Evolutionary conservation across 352 stramenopile genomes (phyloP).

Genomic region (Phytopythium sindhum): DNA sequence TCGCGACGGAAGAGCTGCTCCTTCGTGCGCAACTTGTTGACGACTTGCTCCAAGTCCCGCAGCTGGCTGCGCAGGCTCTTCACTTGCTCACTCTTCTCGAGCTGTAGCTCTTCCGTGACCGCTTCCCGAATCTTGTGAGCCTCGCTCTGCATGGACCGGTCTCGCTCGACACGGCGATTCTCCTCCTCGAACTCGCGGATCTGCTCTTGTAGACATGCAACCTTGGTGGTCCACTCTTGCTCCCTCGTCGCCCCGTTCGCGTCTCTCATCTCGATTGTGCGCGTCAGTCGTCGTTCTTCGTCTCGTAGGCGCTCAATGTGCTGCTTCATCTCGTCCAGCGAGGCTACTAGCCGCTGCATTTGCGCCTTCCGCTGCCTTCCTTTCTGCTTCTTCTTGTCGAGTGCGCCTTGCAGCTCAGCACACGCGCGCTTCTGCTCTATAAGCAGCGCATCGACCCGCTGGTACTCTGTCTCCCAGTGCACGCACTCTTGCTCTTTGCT

Average conservation of each 20-base stretch:
- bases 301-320: constrained; percentile 10
- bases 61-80: constrained; percentile 26
- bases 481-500: constrained; percentile 37
- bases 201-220: constrained; percentile 28
- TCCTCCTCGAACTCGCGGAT: constrained; percentile 22
- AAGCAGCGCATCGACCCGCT: constrained; percentile 26
- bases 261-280: constrained; percentile 9
- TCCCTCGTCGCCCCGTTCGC: constrained; percentile 9
- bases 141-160: constrained; percentile 18
- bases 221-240: constrained; percentile 19
- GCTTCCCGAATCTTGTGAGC: constrained; percentile 18
- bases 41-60: constrained; percentile 8
- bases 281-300: constrained; percentile 6
- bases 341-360: constrained; percentile 24
- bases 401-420: constrained; percentile 7
- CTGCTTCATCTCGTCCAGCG: constrained; percentile 34
- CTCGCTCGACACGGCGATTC: constrained; percentile 12
- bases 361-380: constrained; percentile 43
- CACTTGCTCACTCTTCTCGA: constrained; percentile 32
- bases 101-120: constrained; percentile 20
- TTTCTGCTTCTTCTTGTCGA: constrained; percentile 27
- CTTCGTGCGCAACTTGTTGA: constrained; percentile 43
- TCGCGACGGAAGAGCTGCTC: constrained; percentile 47
- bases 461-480: constrained; percentile 54
- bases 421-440: constrained; percentile 15